Evolutionary conservation across 2,329 filamentous ascomycete genomes (phyloP).

Genomic region (Colletotrichum noveboracense): DNA sequence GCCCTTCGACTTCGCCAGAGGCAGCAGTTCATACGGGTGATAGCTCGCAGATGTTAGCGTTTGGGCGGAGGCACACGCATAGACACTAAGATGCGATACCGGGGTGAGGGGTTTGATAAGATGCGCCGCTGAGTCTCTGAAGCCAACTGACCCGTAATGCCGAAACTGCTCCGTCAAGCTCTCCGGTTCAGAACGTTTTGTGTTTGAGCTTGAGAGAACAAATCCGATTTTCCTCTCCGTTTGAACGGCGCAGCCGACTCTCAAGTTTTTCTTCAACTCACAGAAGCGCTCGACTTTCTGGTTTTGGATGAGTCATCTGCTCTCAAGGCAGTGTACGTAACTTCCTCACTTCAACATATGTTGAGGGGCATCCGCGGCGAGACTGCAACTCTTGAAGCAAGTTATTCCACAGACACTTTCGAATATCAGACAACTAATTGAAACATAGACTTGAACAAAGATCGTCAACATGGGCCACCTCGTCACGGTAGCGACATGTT

Average conservation of each 20-base stretch:
- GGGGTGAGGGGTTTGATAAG: not conserved
- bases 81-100: not conserved
- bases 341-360: not conserved
- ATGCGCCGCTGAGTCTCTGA: not conserved
- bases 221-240: not conserved
- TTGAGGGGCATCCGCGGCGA: not conserved
- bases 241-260: not conserved
- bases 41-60: not conserved
- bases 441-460: not conserved
- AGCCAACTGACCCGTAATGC: not conserved
- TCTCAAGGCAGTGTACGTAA: not conserved
- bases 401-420: not conserved
- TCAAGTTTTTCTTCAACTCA: not conserved
- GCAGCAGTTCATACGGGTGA: not conserved
- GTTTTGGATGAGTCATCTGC: conserved; percentile 8
- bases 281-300: not conserved
- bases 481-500: conserved; percentile 40
- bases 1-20: not conserved
- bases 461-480: conserved; percentile 21
- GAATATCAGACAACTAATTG: not conserved
- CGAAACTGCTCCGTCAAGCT: conserved; percentile 6
- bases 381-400: not conserved
- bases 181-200: not conserved
- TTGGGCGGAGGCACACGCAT: not conserved
- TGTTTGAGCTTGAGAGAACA: not conserved